Evolutionary conservation across 2,329 filamentous ascomycete species (phyloP).

Genomic region (Chalara sp.): DNA sequence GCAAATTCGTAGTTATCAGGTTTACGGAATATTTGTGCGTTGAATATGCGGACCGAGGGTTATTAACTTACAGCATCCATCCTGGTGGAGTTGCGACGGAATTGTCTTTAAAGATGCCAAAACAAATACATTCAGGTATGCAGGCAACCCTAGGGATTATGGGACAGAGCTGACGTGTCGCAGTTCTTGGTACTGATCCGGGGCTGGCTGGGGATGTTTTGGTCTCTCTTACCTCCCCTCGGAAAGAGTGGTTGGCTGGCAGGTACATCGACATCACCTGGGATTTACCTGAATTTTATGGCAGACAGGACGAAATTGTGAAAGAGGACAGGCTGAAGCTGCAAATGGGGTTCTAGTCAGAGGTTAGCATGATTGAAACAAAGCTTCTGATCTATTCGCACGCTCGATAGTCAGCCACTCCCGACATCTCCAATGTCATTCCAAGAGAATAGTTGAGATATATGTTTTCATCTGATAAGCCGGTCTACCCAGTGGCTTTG

Average conservation of each 20-base stretch:
- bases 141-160: too few species aligned
- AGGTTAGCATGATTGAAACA: background rate
- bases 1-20: conserved; percentile 42
- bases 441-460: too few species aligned
- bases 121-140: background rate
- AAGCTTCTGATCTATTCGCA: background rate
- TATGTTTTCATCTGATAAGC: too few species aligned
- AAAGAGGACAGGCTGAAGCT: conserved; percentile 27
- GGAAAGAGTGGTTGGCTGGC: conserved; percentile 39
- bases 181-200: conserved; percentile 24
- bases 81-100: conserved; percentile 35
- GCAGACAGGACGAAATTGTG: conserved; percentile 36
- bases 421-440: too few species aligned
- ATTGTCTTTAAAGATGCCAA: conserved; percentile 26
- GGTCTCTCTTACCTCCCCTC: conserved; percentile 34
- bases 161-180: too few species aligned
- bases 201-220: conserved; percentile 36
- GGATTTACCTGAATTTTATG: conserved; percentile 40
- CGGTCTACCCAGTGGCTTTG: too few species aligned
- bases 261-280: conserved; percentile 37
- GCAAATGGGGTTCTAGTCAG: conserved; percentile 20
- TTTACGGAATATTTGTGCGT: conserved; percentile 41
- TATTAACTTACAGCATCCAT: conserved; percentile 35
- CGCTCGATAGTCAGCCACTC: too few species aligned
- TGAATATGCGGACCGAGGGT: conserved; percentile 38